Base-by-base conservation (phyloP, 805 yeast genomes). In the Wickerhamomyces bovis region DNA sequence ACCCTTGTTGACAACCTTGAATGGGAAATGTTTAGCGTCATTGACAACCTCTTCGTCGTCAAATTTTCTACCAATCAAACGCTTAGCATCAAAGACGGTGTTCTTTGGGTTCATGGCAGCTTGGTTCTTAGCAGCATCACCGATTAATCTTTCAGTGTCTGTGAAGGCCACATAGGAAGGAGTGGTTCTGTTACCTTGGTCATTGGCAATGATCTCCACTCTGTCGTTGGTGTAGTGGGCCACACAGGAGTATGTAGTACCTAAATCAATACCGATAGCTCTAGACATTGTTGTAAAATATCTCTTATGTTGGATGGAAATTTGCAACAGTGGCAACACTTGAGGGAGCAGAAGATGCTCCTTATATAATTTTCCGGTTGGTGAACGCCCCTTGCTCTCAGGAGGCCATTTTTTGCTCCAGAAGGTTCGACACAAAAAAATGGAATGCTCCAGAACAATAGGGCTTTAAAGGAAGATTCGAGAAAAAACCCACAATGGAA, bases 41-140 rank as follows among this genome's bases (percentile, higher is more conserved):
- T 69, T 76, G 56, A 77, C 81, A 47, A 89, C 94, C 61, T 83
- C 92, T 42, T 82, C 76, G 62, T 90, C 97, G 55, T 71, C 69
- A 62, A 83, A 87, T 65, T 87, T 79, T 74, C 83, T 81, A 58
- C 95, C 95, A 66, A 90, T 90, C 66, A 90, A 80, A 75, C 97
- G 85, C 77, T 90, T 90, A 62, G 96, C 96, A 63, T 90, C 97
- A 63, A 90, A 90, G 51, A 90, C 90, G 40, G 97, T 90, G 78
- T 90, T 90, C 51, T 73, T 57, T 45, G 97, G 97, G 75, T 92
- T 92, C 83, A 90, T 86, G 56, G 97, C 96, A 47, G 96, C 96
- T 75, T 92, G 97, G 72, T 92, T 90, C 82, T 92, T 92, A 51
- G 97, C 98, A 58, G 97, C 96, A 72, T 89, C 97, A 70, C 97